Conservation (phyloP, 2,329 filamentous ascomycete genomes). For the Ophiocordyceps camponoti-leonardi region DNA sequence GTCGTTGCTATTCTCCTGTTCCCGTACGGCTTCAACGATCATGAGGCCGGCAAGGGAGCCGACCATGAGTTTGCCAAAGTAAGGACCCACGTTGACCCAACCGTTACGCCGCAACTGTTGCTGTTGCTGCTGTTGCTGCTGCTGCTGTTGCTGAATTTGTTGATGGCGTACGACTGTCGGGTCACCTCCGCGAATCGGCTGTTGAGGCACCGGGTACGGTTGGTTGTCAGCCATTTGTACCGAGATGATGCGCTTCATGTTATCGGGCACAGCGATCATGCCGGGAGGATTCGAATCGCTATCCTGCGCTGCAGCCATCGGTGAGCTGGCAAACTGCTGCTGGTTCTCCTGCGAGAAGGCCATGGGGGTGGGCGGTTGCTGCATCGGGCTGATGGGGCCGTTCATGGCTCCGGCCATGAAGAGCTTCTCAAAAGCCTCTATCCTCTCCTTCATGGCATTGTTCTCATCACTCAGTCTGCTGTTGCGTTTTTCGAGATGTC, state of each 20-base stretch:
- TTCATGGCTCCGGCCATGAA: conserved; percentile 63
- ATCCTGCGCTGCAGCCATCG: conserved; percentile 22
- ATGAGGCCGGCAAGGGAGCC: conserved; percentile 84
- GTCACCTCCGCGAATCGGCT: conserved; percentile 27
- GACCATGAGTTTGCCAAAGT: conserved; percentile 70
- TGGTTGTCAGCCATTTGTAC: conserved; percentile 36
- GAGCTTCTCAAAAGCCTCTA: conserved; percentile 61
- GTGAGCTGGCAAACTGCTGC: conserved; percentile 27
- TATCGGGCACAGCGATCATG: conserved; percentile 49
- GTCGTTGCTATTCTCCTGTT: conserved; percentile 48
- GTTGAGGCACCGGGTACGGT: conserved; percentile 30
- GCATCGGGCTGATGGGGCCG: conserved; percentile 35
- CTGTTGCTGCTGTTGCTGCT: conserved; percentile 26
- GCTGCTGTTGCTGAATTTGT: conserved; percentile 34
- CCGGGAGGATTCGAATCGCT: conserved; percentile 28
- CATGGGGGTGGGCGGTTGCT: conserved; percentile 35
- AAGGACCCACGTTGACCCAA: conserved; percentile 37
- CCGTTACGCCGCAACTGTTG: conserved; percentile 25
- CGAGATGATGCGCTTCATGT: conserved; percentile 45
- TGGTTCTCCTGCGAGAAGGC: conserved; percentile 26
- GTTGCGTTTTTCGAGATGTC: conserved; percentile 82
- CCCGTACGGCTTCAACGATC: conserved; percentile 66
- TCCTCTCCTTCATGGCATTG: conserved; percentile 55
- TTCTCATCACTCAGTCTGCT: conserved; percentile 71
- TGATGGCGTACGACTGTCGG: conserved; percentile 34